A percentile compares a stretch with the other conserved stretches of the same genome.
phyloP scores from a whole-genome alignment of 2,329 filamentous ascomycete species.

The Paecilomyces dactylethromorphus region DNA sequence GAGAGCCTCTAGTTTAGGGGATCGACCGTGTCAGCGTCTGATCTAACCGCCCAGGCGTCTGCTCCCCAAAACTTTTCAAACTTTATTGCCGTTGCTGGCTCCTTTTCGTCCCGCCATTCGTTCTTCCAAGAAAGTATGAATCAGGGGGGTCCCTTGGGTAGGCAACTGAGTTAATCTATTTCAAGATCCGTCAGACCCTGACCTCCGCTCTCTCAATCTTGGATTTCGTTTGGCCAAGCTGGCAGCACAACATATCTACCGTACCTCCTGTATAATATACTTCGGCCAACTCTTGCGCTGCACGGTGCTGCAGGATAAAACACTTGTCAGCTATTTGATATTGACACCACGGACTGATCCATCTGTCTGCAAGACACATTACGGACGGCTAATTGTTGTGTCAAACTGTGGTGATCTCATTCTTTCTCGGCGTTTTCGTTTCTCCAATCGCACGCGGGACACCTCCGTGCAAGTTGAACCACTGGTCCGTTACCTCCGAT shows the following conservation, averaged over 20 bases:
- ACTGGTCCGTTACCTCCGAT: neutral
- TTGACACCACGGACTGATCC: neutral
- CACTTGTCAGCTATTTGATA: neutral
- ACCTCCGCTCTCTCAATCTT: neutral
- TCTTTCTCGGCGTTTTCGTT: conserved; percentile 1
- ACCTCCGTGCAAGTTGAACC: neutral
- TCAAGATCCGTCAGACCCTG: neutral
- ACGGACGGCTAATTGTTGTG: neutral
- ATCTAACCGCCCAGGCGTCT: neutral
- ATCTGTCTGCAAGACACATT: neutral
- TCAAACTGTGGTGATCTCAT: neutral
- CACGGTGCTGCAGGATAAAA: neutral
- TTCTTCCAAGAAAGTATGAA: neutral
- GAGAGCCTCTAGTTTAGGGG: neutral
- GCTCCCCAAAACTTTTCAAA: neutral
- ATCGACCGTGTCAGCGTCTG: neutral
- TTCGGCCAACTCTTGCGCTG: neutral
- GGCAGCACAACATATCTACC: neutral
- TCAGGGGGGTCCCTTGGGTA: neutral
- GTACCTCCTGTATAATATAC: neutral
- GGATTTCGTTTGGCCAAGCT: neutral
- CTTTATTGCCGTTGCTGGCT: neutral
- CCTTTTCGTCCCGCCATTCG: neutral
- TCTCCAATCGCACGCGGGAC: neutral
- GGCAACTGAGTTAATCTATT: neutral